These are phyloP conservation scores for Echinosophora koreensis DNA, from an alignment of 306 rosid genomes.

Conservation along the genomic window DNA sequence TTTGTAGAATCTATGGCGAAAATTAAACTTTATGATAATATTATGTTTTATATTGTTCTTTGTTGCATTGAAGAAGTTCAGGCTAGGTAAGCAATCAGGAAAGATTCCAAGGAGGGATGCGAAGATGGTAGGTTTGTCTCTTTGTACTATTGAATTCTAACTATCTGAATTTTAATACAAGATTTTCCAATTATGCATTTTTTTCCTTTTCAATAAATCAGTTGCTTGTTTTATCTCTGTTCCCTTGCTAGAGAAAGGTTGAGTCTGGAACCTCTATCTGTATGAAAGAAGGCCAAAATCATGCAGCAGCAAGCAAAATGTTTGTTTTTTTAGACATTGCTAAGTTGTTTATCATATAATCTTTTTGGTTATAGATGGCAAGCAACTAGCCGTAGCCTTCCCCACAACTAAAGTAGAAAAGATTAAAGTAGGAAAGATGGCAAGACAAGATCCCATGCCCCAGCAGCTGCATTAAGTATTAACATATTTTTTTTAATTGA, in stretches of 20 bases:
- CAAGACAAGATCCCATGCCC: too few relatives aligned
- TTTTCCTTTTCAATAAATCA: conserved; percentile 15
- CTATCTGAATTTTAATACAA: conserved; percentile 8
- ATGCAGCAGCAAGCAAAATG: neutral
- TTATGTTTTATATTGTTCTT: conserved; percentile 12
- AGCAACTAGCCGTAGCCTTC: too few relatives aligned
- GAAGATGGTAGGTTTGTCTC: conserved; percentile 75
- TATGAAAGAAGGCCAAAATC: conserved; percentile 32
- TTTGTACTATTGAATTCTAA: conserved; percentile 35
- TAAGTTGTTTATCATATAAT: too few relatives aligned
- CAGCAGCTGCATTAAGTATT: neutral
- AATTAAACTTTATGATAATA: conserved; percentile 16
- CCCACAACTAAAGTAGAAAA: too few relatives aligned
- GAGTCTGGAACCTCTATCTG: conserved; percentile 11
- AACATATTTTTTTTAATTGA: too few relatives aligned
- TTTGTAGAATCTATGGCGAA: conserved; percentile 26
- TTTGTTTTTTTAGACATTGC: too few relatives aligned
- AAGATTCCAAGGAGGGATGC: conserved; percentile 79
- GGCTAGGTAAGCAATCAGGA: conserved; percentile 94
- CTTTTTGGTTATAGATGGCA: too few relatives aligned
- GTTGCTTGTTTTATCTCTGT: conserved; percentile 31
- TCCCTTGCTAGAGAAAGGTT: conserved; percentile 26
- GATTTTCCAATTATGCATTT: neutral
- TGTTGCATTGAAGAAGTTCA: conserved; percentile 76
- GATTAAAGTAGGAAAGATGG: too few relatives aligned